phyloP scores from a whole-genome alignment of 2,329 filamentous ascomycete species.

The Triangularia setosa region DNA sequence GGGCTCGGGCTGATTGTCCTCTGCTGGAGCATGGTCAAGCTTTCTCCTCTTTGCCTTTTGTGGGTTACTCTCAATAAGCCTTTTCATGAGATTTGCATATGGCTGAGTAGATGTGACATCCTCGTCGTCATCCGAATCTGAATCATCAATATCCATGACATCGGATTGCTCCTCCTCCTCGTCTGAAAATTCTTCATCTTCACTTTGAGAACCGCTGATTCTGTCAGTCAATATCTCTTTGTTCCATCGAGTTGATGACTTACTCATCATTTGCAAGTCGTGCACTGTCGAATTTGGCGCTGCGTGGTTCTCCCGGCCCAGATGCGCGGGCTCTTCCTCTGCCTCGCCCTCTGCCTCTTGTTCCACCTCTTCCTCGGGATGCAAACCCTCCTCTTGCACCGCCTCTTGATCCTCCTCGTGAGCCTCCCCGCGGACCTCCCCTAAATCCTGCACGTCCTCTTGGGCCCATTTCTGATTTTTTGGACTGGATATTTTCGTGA shows the following conservation, averaged over 20 bases:
- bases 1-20: constrained; percentile 16
- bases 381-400: background rate
- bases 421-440: constrained; percentile 26
- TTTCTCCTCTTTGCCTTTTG: constrained; percentile 56
- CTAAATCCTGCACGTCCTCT: constrained; percentile 27
- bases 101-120: constrained; percentile 36
- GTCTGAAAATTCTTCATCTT: constrained; percentile 2
- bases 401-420: constrained; percentile 16
- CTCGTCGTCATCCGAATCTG: constrained; percentile 46
- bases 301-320: constrained; percentile 9
- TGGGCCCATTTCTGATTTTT: constrained; percentile 30
- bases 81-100: constrained; percentile 57
- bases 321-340: constrained; percentile 18
- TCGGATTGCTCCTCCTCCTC: constrained; percentile 26
- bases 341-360: constrained; percentile 26
- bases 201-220: constrained; percentile 23
- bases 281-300: constrained; percentile 41
- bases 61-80: constrained; percentile 41
- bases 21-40: constrained; percentile 38
- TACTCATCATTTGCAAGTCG: constrained; percentile 46
- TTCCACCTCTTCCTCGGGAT: constrained; percentile 2
- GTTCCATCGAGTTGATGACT: constrained; percentile 16
- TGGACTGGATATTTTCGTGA: background rate
- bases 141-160: constrained; percentile 39
- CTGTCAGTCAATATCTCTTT: constrained; percentile 6